Conservation (phyloP, 2,329 filamentous ascomycete genomes). For the Diplodia mutila region DNA sequence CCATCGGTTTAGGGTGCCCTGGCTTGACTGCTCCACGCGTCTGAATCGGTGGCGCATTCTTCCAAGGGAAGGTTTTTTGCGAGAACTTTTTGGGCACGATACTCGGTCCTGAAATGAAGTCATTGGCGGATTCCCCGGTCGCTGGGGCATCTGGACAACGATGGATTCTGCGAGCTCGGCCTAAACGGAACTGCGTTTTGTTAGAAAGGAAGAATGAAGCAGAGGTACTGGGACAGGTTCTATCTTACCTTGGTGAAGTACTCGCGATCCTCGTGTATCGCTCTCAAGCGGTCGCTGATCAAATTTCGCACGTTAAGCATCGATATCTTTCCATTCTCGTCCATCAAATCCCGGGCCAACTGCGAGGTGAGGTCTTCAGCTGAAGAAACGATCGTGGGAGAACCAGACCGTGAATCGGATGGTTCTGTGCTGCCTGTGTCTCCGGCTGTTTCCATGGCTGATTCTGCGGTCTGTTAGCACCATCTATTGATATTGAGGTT, state of each 20-base stretch:
- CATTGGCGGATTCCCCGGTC: neutral
- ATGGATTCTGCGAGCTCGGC: slow-evolving; percentile 12
- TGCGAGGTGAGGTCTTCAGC: neutral
- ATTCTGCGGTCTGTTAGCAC: neutral
- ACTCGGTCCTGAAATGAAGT: slow-evolving; percentile 13
- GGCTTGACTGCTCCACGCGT: neutral
- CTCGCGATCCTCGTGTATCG: slow-evolving; percentile 28
- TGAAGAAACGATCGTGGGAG: neutral
- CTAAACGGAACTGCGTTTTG: slow-evolving; percentile 5
- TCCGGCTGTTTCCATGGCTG: neutral
- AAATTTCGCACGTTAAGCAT: neutral
- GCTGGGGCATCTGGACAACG: neutral
- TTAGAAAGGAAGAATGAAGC: neutral
- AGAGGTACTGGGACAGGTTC: too few species aligned
- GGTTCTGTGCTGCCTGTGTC: neutral
- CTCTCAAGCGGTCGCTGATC: slow-evolving; percentile 18
- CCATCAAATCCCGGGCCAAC: neutral
- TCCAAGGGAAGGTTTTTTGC: slow-evolving; percentile 10
- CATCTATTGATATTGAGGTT: neutral
- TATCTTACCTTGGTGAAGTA: slow-evolving; percentile 26
- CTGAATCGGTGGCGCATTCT: neutral
- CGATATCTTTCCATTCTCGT: neutral
- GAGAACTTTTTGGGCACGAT: neutral
- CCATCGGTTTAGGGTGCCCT: neutral
- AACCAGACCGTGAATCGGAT: neutral